Evolutionary conservation across 2,329 filamentous ascomycete genomes (phyloP).

Genomic region (Cladosporium sp.): DNA sequence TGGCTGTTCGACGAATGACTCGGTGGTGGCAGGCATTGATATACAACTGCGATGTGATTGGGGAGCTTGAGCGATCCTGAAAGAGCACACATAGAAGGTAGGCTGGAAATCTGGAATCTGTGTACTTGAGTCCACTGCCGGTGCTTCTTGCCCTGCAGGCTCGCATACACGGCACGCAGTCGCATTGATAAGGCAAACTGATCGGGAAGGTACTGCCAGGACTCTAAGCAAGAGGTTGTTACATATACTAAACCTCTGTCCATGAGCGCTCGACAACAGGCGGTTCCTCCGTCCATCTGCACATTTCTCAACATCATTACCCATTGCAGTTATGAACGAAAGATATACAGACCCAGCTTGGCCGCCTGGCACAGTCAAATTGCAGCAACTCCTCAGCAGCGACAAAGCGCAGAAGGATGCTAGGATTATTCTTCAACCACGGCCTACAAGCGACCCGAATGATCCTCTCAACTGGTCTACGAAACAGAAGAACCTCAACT

Average conservation of each 20-base stretch:
- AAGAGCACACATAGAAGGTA: not conserved
- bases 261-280: no score
- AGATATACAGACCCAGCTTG: slow-evolving; percentile 30
- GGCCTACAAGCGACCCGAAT: slow-evolving; percentile 41
- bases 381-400: slow-evolving; percentile 26
- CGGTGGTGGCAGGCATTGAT: not conserved
- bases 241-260: no score
- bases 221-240: not conserved
- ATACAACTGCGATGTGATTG: not conserved
- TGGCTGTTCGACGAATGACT: not conserved
- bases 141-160: not conserved
- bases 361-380: slow-evolving; percentile 32
- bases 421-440: slow-evolving; percentile 39
- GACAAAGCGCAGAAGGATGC: slow-evolving; percentile 21
- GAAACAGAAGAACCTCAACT: slow-evolving; percentile 45
- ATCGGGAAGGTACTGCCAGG: slow-evolving; percentile 4
- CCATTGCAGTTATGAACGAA: slow-evolving; percentile 19
- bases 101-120: not conserved
- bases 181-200: not conserved
- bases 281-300: not conserved
- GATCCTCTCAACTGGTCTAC: slow-evolving; percentile 49
- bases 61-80: not conserved
- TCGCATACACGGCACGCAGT: not conserved
- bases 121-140: not conserved
- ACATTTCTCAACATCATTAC: not conserved